Evolutionary conservation across 495 filamentous ascomycete genomes (phyloP).

Genomic region (Podospora appendiculata): DNA sequence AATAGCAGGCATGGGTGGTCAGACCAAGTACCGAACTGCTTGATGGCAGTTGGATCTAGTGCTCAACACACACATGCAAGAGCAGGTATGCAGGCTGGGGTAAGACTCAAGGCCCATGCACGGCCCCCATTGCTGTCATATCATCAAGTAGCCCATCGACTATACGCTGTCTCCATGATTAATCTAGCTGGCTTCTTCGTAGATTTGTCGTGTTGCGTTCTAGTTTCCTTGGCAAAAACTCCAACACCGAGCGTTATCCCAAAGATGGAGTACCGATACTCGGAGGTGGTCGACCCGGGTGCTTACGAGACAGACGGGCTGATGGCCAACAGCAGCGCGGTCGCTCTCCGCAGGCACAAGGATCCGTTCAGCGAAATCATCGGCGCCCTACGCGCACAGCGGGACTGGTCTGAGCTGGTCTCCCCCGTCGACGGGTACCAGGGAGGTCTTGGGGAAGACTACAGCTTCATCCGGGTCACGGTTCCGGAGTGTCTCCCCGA

Average conservation of each 20-base stretch:
- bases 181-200: no score
- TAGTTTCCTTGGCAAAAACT: not conserved
- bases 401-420: slow-evolving; percentile 24
- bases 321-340: not conserved
- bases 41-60: no score
- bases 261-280: slow-evolving; percentile 21
- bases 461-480: slow-evolving; percentile 17
- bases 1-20: no score
- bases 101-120: no score
- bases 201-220: no score
- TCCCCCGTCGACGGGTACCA: slow-evolving; percentile 11
- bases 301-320: slow-evolving; percentile 20
- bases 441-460: slow-evolving; percentile 18
- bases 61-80: no score
- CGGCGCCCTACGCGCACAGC: slow-evolving; percentile 17
- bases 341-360: slow-evolving; percentile 16
- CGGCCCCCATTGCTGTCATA: no score
- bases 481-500: slow-evolving; percentile 35
- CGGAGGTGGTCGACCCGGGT: slow-evolving; percentile 9
- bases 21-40: no score
- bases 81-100: no score
- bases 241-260: slow-evolving; percentile 8
- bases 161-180: no score
- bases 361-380: slow-evolving; percentile 9
- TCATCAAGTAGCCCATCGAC: no score